Evolutionary conservation across 139 green algal genomes (phyloP).

Genomic region (Marvania coccoides): DNA sequence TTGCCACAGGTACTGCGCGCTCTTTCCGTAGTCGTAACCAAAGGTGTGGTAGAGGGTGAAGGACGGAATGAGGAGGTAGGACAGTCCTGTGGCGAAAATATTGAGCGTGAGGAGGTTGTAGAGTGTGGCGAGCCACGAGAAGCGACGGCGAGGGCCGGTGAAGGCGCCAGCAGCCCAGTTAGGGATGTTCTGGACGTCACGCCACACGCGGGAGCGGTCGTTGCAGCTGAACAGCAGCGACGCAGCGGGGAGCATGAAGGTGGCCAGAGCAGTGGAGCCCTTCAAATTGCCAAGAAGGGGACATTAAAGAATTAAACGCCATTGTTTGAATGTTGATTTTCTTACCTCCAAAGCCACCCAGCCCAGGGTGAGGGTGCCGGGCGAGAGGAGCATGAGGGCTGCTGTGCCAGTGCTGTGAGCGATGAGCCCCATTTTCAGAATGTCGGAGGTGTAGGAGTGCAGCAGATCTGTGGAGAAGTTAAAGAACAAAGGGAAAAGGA

Average conservation of each 20-base stretch:
- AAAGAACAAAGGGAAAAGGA: too few relatives aligned
- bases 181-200: neutral
- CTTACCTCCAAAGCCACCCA: neutral
- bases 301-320: too few relatives aligned
- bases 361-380: neutral
- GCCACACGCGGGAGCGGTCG: slow-evolving; percentile 2
- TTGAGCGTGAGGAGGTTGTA: neutral
- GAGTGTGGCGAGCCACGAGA: neutral
- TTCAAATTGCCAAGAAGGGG: too few relatives aligned
- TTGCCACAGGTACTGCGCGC: slow-evolving; percentile 11
- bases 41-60: slow-evolving; percentile 17
- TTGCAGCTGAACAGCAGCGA: neutral
- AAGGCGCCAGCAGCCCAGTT: neutral
- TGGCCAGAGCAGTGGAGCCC: neutral
- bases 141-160: neutral
- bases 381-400: neutral
- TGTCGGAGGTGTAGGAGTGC: slow-evolving; percentile 8
- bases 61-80: neutral
- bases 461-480: too few relatives aligned
- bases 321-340: too few relatives aligned
- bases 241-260: slow-evolving; percentile 7
- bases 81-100: neutral
- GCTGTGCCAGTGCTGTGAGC: neutral
- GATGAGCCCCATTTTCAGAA: slow-evolving; percentile 10
- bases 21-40: slow-evolving; percentile 20